These are phyloP conservation scores for Raddia guianensis DNA, from an alignment of 176 grass and related monocot genomes.

Conservation along the genomic window DNA sequence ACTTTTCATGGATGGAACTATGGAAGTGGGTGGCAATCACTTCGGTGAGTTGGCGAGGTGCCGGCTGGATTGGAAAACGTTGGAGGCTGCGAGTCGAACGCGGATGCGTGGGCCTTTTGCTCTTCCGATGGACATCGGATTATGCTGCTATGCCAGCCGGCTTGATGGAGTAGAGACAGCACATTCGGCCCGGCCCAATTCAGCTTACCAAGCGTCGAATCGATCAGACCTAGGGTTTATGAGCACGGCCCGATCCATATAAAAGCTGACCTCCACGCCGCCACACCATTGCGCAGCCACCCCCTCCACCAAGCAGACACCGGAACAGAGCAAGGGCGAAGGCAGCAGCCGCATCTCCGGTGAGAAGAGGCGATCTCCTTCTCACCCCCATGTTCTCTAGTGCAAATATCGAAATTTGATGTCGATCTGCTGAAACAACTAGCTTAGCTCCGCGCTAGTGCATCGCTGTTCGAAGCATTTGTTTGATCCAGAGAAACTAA, in stretches of 20 bases:
- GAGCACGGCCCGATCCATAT: constrained; percentile 7
- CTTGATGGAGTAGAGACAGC: neutral
- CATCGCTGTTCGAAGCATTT: neutral
- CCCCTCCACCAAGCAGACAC: neutral
- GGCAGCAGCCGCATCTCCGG: constrained; percentile 36
- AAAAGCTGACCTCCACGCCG: constrained; percentile 26
- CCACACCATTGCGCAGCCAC: constrained; percentile 18
- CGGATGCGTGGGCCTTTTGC: neutral
- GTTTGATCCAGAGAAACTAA: neutral
- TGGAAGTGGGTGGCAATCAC: no score
- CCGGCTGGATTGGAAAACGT: neutral
- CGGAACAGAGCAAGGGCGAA: constrained; percentile 22
- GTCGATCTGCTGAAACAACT: neutral
- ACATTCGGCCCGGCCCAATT: neutral
- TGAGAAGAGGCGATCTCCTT: neutral
- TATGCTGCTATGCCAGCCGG: neutral
- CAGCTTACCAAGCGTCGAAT: neutral
- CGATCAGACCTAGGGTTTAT: constrained; percentile 51
- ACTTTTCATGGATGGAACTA: no score
- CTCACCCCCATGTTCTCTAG: neutral
- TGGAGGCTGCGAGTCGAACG: neutral
- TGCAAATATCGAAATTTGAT: neutral
- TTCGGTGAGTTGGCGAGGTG: neutral
- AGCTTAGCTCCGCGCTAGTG: neutral
- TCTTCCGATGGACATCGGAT: neutral